Base-by-base conservation (phyloP, 2,329 filamentous ascomycete species). In the Monosporascus ibericus region DNA sequence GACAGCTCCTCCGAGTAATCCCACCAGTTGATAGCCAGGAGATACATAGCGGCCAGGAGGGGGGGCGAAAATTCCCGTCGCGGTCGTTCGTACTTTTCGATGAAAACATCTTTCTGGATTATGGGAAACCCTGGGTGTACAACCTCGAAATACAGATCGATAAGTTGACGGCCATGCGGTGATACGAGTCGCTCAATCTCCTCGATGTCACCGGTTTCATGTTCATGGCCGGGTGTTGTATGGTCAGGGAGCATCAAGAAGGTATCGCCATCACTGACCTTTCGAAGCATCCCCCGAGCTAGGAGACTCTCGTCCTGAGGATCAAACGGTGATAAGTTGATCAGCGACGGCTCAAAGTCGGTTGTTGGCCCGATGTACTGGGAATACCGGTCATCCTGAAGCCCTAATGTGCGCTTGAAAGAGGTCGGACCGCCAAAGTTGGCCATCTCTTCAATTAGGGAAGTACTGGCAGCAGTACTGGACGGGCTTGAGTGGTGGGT, bases 21-120 rank as follows among this genome's bases (percentile, higher is more conserved):
- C 85, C 91, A 94, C 85, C 91, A 95, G 68, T 92, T 91, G 63
- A 95, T 80, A 8, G 91, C 89, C 24, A 96, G 75, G 24, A 95
- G 83, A 63, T 95, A 94, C 61, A 95, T 85, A 50, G 88, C 88
- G 34, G 88, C 88, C 17, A 95, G 76, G 25, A 94, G 74, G 11
- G 87, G 82, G 1, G 90, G 88, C 15, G 88, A 86, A 63, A 92
- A 88, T 59, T 88, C 85, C 50, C 81, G 80, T 61, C 88, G 82
- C 42, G 84, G 85, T 60, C 84, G 80, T 48, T 84, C 82, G 71
- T 92, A 90, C 64, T 88, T 87, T 67, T 92, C 87, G 56, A 88
- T 75, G 60, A 92, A 92, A 52, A 91, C 82, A 53, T 83, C 79
- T 70, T 91, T 92, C 65, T 94, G 87, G 39, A 94, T 78, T 60